Evolutionary conservation across 768 basidiomycete genomes (phyloP).

Genomic region (Dentipellis sp.): DNA sequence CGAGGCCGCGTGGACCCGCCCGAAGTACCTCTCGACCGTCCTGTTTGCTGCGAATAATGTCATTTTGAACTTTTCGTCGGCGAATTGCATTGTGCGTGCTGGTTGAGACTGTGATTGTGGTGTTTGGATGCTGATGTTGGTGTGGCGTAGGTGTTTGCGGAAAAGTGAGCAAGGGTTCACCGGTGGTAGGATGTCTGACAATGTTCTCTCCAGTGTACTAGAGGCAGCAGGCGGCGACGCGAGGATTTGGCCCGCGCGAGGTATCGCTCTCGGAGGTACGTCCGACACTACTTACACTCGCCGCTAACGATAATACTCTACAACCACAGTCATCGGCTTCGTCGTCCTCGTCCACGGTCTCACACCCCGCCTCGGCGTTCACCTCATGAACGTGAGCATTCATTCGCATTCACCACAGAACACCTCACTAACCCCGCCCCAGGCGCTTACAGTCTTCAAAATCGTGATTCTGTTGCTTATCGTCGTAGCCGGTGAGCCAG

Average conservation of each 20-base stretch:
- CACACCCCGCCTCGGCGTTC: slow-evolving; percentile 37
- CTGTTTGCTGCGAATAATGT: slow-evolving; percentile 27
- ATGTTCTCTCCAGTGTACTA: background rate
- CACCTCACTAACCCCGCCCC: background rate
- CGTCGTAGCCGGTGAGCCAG: slow-evolving; percentile 34
- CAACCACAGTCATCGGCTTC: slow-evolving; percentile 39
- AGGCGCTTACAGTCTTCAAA: slow-evolving; percentile 30
- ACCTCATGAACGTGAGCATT: slow-evolving; percentile 42
- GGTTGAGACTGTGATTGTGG: no score
- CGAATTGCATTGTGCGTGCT: slow-evolving; percentile 19
- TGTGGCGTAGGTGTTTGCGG: background rate
- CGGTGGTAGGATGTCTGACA: background rate
- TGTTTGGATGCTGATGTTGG: background rate
- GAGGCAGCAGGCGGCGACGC: background rate
- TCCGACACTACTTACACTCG: background rate
- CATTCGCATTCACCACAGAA: background rate
- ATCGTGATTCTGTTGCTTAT: slow-evolving; percentile 42
- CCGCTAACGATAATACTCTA: no score
- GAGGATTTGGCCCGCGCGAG: background rate
- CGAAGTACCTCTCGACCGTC: slow-evolving; percentile 24
- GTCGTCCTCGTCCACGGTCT: slow-evolving; percentile 44
- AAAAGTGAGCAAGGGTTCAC: background rate
- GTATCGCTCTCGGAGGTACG: background rate
- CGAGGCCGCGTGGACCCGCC: slow-evolving; percentile 38
- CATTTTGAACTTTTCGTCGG: slow-evolving; percentile 18